Conservation (phyloP, 1,284 basidiomycete species). For the Flammula alnicola region DNA sequence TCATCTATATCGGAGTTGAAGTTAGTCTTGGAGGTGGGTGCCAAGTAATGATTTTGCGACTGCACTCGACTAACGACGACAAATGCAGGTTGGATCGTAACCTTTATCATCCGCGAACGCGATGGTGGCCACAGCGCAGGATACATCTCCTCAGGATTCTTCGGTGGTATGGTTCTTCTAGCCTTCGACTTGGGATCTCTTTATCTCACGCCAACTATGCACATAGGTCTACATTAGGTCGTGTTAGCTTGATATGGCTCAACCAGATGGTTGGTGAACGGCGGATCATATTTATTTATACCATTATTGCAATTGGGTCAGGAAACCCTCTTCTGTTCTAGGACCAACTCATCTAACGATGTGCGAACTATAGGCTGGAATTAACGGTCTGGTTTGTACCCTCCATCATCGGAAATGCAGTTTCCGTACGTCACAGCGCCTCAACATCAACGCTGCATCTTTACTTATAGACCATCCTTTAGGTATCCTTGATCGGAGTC, state of each 20-base stretch:
- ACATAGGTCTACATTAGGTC: conserved; percentile 64
- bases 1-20: conserved; percentile 71
- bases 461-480: not conserved
- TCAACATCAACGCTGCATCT: not conserved
- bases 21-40: conserved; percentile 62
- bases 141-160: conserved; percentile 60
- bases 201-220: conserved; percentile 44
- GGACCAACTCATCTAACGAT: not conserved
- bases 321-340: conserved; percentile 18
- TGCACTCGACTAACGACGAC: not conserved
- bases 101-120: conserved; percentile 54
- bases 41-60: not conserved
- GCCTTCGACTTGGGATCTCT: not conserved
- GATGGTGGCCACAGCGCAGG: conserved; percentile 51
- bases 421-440: conserved; percentile 38
- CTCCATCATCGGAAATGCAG: conserved; percentile 59
- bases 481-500: conserved; percentile 60
- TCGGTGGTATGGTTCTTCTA: conserved; percentile 40
- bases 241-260: conserved; percentile 59
- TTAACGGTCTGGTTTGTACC: conserved; percentile 67
- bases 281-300: conserved; percentile 55
- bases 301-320: conserved; percentile 55
- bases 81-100: conserved; percentile 61
- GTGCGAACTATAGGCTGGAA: conserved; percentile 47
- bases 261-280: conserved; percentile 63